Percentiles rank a stretch among this genome's conserved stretches.
Conservation (phyloP, 768 basidiomycete genomes). For the Boletus sp. region DNA sequence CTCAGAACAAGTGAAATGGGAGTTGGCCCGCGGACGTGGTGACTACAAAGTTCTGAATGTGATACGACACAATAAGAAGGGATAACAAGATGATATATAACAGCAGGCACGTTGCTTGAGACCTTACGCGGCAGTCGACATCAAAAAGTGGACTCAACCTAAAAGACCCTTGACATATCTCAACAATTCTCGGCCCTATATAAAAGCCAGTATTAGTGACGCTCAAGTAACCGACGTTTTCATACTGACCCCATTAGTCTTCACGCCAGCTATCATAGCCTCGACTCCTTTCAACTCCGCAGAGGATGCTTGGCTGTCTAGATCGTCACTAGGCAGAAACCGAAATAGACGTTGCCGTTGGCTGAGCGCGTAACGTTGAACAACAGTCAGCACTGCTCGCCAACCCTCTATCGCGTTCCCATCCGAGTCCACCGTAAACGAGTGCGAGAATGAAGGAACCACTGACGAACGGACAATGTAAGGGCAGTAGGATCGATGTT, state of each 20-base stretch:
- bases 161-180: conserved; percentile 70
- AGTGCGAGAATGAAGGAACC: conserved; percentile 53
- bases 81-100: background rate
- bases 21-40: background rate
- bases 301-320: conserved; percentile 33
- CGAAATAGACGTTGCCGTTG: conserved; percentile 48
- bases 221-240: conserved; percentile 5
- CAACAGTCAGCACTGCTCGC: conserved; percentile 71
- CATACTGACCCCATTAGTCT: conserved; percentile 64
- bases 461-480: conserved; percentile 71
- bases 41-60: background rate
- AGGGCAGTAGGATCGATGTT: conserved; percentile 86
- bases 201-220: conserved; percentile 4
- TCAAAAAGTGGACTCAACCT: conserved; percentile 38
- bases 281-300: conserved; percentile 51
- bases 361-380: conserved; percentile 64
- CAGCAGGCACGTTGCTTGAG: background rate
- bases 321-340: conserved; percentile 17
- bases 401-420: conserved; percentile 60
- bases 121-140: background rate
- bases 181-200: conserved; percentile 66
- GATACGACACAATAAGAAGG: background rate
- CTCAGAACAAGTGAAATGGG: too few species aligned
- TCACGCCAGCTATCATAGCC: conserved; percentile 77
- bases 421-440: conserved; percentile 23